Evolutionary conservation across 345 rosid genomes (phyloP).

Genomic region (Citrus medica): DNA sequence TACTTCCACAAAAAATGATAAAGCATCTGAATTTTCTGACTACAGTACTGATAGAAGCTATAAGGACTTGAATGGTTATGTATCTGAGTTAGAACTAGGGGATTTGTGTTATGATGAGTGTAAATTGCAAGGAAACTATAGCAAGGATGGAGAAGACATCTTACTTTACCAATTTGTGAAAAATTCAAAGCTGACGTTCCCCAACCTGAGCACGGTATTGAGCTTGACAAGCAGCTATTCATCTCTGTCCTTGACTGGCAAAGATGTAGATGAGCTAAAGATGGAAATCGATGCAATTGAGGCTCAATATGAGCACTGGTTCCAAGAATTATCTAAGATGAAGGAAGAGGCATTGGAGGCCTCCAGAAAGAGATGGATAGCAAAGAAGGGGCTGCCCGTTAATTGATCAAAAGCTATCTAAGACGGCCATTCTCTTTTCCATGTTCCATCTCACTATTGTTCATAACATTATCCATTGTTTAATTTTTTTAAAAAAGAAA

Average conservation of each 20-base stretch:
- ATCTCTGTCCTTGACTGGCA: conserved; percentile 19
- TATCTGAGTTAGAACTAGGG: conserved; percentile 25
- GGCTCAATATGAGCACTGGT: conserved; percentile 55
- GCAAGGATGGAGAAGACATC: conserved; percentile 20
- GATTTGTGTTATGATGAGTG: conserved; percentile 26
- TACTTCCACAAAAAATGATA: conserved; percentile 22
- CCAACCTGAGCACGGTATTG: conserved; percentile 21
- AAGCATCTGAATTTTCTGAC: conserved; percentile 23
- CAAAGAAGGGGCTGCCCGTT: conserved; percentile 31
- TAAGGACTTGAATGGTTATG: conserved; percentile 23
- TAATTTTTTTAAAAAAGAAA: neutral
- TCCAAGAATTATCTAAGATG: conserved; percentile 54
- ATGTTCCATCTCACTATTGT: neutral
- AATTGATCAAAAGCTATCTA: conserved; percentile 3
- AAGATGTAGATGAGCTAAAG: conserved; percentile 49
- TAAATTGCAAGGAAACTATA: conserved; percentile 24
- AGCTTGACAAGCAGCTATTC: conserved; percentile 41
- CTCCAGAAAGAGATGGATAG: conserved; percentile 57
- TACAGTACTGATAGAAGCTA: conserved; percentile 23
- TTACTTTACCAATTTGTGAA: conserved; percentile 19
- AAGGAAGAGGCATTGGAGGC: conserved; percentile 70
- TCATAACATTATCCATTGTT: neutral
- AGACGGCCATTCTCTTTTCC: neutral
- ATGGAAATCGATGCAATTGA: conserved; percentile 59
- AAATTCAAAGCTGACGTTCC: conserved; percentile 25